Percentiles rank a stretch among this genome's conserved stretches.
phyloP scores from a whole-genome alignment of 192 early-diverging fungal species.

The Bifiguratus adelaidae region DNA sequence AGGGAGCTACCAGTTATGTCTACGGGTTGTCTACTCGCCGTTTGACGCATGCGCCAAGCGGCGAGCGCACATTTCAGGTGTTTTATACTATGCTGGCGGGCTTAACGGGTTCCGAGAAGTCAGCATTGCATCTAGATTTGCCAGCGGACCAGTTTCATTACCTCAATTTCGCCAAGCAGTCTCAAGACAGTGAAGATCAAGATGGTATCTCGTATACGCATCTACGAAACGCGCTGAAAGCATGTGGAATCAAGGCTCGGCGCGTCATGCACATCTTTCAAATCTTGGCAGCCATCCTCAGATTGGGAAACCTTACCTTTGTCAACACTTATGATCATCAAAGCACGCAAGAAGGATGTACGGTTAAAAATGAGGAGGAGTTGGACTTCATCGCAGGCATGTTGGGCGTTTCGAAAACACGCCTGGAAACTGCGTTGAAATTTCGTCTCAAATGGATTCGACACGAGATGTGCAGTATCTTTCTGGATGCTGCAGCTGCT shows the following conservation, averaged over 20 bases:
- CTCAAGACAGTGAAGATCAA: conserved; percentile 18
- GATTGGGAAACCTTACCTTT: conserved; percentile 83
- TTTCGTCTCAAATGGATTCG: conserved; percentile 77
- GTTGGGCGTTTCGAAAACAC: conserved; percentile 63
- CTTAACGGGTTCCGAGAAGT: conserved; percentile 46
- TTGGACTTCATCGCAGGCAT: conserved; percentile 65
- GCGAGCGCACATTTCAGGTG: conserved; percentile 60
- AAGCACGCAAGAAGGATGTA: conserved; percentile 58
- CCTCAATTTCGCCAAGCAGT: conserved; percentile 25
- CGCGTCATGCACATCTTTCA: conserved; percentile 75
- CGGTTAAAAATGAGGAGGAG: conserved; percentile 64
- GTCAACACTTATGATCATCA: conserved; percentile 32
- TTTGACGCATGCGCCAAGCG: conserved; percentile 46
- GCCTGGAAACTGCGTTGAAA: conserved; percentile 62
- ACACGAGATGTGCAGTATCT: conserved; percentile 82
- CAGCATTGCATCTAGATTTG: conserved; percentile 44
- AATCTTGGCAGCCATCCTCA: conserved; percentile 78
- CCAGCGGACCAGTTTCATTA: conserved; percentile 28
- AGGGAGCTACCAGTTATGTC: conserved; percentile 74
- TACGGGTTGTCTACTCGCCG: conserved; percentile 55
- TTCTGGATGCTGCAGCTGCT: conserved; percentile 72
- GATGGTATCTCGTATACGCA: conserved; percentile 51
- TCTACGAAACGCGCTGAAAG: conserved; percentile 46
- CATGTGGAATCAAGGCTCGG: conserved; percentile 53
- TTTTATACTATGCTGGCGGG: conserved; percentile 83